A percentile compares a stretch with the other conserved stretches of the same genome.
phyloP scores from a whole-genome alignment of 2,329 filamentous ascomycete species.

The Ceratocystis diversiconidia region DNA sequence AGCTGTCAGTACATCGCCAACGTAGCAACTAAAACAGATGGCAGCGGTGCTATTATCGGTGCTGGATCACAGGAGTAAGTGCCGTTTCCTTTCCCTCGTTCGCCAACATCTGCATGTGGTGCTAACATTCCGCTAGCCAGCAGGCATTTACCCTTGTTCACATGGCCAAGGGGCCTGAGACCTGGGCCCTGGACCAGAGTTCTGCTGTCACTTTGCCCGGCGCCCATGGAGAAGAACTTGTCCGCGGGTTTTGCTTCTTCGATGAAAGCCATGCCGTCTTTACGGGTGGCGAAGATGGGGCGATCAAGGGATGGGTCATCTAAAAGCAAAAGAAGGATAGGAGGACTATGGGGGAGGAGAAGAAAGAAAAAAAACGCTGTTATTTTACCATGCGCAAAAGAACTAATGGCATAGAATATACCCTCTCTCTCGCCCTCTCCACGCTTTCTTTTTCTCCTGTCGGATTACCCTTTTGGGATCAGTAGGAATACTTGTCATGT shows the following conservation, averaged over 20 bases:
- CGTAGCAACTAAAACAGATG: constrained; percentile 45
- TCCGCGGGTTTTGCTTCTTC: constrained; percentile 49
- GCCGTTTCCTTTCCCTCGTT: constrained; percentile 1
- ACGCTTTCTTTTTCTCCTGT: too few relatives aligned
- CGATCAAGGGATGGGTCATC: constrained; percentile 40
- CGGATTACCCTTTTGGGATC: background rate
- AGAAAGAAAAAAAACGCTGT: background rate
- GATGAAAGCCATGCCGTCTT: constrained; percentile 45
- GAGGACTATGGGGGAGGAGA: background rate
- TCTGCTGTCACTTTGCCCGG: constrained; percentile 45
- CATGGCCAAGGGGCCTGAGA: constrained; percentile 34
- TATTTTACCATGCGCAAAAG: background rate
- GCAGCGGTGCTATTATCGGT: constrained; percentile 45
- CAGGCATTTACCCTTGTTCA: constrained; percentile 47
- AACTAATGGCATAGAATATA: background rate
- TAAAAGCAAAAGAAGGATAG: constrained; percentile 10
- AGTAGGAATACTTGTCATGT: constrained; percentile 62
- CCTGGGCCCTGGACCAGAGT: constrained; percentile 42
- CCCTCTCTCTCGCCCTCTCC: background rate
- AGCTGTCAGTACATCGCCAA: constrained; percentile 62
- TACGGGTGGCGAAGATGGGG: constrained; percentile 45
- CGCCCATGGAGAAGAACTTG: constrained; percentile 49
- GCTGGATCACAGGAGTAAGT: constrained; percentile 54
- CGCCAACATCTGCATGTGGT: background rate
- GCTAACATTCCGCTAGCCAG: constrained; percentile 27